Evolutionary conservation across 2,329 filamentous ascomycete species (phyloP).

Genomic region (Claviceps humidiphila): DNA sequence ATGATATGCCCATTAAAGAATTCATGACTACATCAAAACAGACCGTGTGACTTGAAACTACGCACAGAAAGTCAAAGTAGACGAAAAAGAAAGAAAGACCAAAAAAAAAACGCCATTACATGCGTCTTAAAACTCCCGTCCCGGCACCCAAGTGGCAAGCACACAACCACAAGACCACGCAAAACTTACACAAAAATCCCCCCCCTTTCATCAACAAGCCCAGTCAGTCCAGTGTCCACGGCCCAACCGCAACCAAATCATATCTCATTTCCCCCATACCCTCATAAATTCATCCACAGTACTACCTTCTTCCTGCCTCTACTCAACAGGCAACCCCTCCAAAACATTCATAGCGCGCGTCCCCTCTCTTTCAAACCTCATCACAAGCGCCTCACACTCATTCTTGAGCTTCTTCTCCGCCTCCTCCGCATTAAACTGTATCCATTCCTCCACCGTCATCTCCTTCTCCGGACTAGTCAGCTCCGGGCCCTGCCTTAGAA

Average conservation of each 20-base stretch:
- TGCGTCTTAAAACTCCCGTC: no score
- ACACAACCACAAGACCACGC: no score
- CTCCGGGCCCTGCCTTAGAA: slow-evolving; percentile 42
- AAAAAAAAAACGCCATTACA: no score
- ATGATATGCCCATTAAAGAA: no score
- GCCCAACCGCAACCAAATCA: background rate
- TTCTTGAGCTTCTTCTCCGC: slow-evolving; percentile 67
- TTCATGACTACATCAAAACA: no score
- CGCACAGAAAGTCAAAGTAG: no score
- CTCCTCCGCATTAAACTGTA: slow-evolving; percentile 64
- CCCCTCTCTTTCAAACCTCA: slow-evolving; percentile 72
- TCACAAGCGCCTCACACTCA: slow-evolving; percentile 75
- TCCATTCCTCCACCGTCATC: slow-evolving; percentile 94
- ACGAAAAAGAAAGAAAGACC: no score
- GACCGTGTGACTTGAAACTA: no score
- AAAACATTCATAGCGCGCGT: slow-evolving; percentile 62
- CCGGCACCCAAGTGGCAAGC: no score
- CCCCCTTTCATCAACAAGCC: no score
- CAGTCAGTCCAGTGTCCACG: no score
- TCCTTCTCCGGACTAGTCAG: slow-evolving; percentile 65
- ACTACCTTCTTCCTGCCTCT: background rate
- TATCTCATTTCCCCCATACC: background rate
- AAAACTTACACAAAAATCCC: no score
- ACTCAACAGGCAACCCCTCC: slow-evolving; percentile 54
- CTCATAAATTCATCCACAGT: background rate